Evolutionary conservation across 345 rosid genomes (phyloP).

Genomic region (Ailanthus altissimus): DNA sequence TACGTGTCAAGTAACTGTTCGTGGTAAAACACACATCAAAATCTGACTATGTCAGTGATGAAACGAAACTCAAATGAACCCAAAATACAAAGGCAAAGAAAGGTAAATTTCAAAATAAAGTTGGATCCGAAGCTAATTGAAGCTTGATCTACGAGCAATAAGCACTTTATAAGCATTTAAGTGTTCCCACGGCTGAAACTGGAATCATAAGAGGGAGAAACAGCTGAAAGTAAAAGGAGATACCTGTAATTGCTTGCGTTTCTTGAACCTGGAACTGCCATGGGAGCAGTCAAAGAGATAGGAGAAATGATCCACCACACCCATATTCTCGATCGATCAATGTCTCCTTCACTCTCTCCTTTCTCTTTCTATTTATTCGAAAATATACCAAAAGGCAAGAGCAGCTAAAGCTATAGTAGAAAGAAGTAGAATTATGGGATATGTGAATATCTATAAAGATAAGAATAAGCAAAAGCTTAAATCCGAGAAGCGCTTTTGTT

Average conservation of each 20-base stretch:
- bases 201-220: too few relatives aligned
- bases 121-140: too few relatives aligned
- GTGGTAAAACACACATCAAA: not conserved
- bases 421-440: not conserved
- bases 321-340: slow-evolving; percentile 44
- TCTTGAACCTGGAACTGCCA: slow-evolving; percentile 53
- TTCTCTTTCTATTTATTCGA: not conserved
- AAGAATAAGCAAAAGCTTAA: not conserved
- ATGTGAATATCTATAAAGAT: not conserved
- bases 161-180: not conserved
- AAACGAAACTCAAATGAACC: too few relatives aligned
- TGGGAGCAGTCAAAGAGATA: slow-evolving; percentile 73
- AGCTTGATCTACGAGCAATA: not conserved
- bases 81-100: too few relatives aligned
- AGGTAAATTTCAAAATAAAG: too few relatives aligned
- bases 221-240: not conserved
- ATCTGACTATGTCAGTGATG: too few relatives aligned
- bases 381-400: not conserved
- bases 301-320: slow-evolving; percentile 84
- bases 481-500: not conserved
- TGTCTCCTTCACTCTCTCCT: not conserved
- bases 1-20: not conserved
- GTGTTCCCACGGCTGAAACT: not conserved
- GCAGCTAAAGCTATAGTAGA: not conserved
- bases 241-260: slow-evolving; percentile 83